These are phyloP conservation scores for Pleurotus citrinopileatus DNA, from an alignment of 768 basidiomycete genomes.

Conservation along the genomic window DNA sequence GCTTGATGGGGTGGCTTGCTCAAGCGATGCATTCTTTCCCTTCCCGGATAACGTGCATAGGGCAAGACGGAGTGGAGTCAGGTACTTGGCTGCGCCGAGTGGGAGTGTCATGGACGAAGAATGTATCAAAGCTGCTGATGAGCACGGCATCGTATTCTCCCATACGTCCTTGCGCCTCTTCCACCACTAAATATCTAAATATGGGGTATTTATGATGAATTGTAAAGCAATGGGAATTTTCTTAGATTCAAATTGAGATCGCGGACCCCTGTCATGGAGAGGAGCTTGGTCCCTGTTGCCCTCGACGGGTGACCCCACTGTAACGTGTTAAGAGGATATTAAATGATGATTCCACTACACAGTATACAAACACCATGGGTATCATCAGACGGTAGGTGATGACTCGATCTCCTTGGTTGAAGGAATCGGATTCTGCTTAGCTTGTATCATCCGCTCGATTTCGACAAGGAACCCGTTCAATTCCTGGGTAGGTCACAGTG, in stretches of 20 bases:
- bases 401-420: not conserved
- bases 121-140: conserved; percentile 95
- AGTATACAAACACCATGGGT: not conserved
- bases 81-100: conserved; percentile 86
- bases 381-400: not conserved
- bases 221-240: too few species aligned
- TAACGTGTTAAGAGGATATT: too few species aligned
- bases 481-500: conserved; percentile 9
- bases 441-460: conserved; percentile 28
- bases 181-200: conserved; percentile 86
- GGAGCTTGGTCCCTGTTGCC: too few species aligned
- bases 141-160: conserved; percentile 87
- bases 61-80: conserved; percentile 87
- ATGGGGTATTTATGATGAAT: too few species aligned
- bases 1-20: conserved; percentile 86
- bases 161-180: conserved; percentile 88
- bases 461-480: conserved; percentile 26
- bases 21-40: conserved; percentile 99
- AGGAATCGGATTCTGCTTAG: not conserved
- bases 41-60: conserved; percentile 98
- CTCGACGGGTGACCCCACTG: too few species aligned
- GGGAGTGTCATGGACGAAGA: conserved; percentile 98
- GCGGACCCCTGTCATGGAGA: too few species aligned
- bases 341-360: too few species aligned
- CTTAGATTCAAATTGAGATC: too few species aligned